Conservation (phyloP, 2,329 filamentous ascomycete species). For the Penicillium freii region DNA sequence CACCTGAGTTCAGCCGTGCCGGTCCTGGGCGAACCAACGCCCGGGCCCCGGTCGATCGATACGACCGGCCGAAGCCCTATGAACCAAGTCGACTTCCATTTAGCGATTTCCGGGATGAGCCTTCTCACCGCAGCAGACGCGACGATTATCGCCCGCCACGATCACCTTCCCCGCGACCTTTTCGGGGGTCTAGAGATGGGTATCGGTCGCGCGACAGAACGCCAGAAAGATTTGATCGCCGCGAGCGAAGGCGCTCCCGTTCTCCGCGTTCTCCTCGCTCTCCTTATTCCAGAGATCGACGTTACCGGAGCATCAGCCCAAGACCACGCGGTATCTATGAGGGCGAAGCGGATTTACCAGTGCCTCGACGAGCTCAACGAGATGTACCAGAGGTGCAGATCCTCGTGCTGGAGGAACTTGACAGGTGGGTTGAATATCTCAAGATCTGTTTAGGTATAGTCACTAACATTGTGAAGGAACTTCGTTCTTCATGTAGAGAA, state of each 20-base stretch:
- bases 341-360: constrained; percentile 62
- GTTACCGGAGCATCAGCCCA: constrained; percentile 69
- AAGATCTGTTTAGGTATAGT: not conserved
- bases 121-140: constrained; percentile 48
- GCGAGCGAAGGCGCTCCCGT: constrained; percentile 63
- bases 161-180: constrained; percentile 59
- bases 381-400: constrained; percentile 90
- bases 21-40: constrained; percentile 31
- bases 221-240: constrained; percentile 53
- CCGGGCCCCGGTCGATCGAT: constrained; percentile 42
- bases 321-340: constrained; percentile 54
- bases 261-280: constrained; percentile 47
- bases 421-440: constrained; percentile 44
- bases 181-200: constrained; percentile 61
- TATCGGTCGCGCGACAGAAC: constrained; percentile 51
- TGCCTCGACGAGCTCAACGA: constrained; percentile 69
- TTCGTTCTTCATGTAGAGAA: constrained; percentile 82
- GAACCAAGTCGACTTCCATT: constrained; percentile 39
- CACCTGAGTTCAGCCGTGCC: constrained; percentile 59
- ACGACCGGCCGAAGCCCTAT: constrained; percentile 38
- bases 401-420: constrained; percentile 73
- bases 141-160: constrained; percentile 64
- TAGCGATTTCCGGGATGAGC: constrained; percentile 53
- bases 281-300: constrained; percentile 62
- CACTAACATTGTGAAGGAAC: constrained; percentile 49